Base-by-base conservation (phyloP, 768 basidiomycete species). In the Lentinula lateritia region DNA sequence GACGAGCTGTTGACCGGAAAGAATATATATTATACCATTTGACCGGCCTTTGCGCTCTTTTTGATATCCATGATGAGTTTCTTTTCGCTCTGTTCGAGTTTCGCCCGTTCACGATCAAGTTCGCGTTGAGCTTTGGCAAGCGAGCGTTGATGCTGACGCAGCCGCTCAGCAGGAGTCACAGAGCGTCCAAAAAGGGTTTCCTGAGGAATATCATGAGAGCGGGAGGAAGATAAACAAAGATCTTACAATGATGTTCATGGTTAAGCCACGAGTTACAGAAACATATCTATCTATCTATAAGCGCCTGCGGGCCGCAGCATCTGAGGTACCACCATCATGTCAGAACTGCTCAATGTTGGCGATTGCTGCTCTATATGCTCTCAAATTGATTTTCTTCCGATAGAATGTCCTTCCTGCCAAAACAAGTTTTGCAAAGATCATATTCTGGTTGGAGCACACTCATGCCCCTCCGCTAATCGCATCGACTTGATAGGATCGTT, bases 81-180 rank as follows among this genome's bases (percentile, higher is more conserved):
- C 87, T 96, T 98, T 81, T 98, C 97, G 70, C 90, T 89, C 72
- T 90, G 88, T 74, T 98, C 97, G 46, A 98, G 87, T 75, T 95
- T 98, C 38, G 82, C 78, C 63, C 93, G 89, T 76, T 99, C 97
- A 64, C 97, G 87, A 74, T 98, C 97, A 56, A 98, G 90, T 76
- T 98, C 97, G 52, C 97, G 89, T 76, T 98, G 95, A 7, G 97
- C 97, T 73, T 98, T 98, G 39, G 93, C 90, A 65, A 98, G 86
- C 2, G 94, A 86, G 39, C 96, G 89, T 73, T 99, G 97, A 73
- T 99, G 95, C 75, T 98, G 93, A 60, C 96, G 89, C 64, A 99
- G 83, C 61, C 95, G 88, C 75, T 99, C 97, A 28, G 96, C 96
- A 16, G 97, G 97, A 16, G 96, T 98, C 34, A 97, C 84, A 1